Conservation (phyloP, 495 filamentous ascomycete species). For the Tuber indicum region DNA sequence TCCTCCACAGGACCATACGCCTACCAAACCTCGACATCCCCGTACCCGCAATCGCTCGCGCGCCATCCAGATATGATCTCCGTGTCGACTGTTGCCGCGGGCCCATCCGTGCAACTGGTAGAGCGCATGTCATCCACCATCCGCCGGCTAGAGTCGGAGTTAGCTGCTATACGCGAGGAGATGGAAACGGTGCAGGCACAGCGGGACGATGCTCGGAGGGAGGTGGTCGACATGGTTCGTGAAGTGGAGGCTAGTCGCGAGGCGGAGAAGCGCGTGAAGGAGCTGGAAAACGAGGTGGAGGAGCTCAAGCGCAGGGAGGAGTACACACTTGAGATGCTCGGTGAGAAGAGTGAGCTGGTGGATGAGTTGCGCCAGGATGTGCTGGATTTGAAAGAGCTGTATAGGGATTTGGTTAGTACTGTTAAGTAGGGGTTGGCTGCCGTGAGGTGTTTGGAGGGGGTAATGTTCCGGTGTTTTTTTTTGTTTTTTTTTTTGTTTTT, state of each 20-base stretch:
- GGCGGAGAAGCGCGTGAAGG: constrained; percentile 54
- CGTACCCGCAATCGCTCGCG: constrained; percentile 51
- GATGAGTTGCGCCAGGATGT: constrained; percentile 87
- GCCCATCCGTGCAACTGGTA: constrained; percentile 89
- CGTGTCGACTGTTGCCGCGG: constrained; percentile 78
- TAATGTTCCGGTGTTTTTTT: background rate
- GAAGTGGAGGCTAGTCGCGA: constrained; percentile 57
- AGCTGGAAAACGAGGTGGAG: constrained; percentile 59
- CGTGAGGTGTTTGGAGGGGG: background rate
- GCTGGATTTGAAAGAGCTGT: constrained; percentile 87
- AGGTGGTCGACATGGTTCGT: constrained; percentile 80
- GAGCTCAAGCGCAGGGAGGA: constrained; percentile 68
- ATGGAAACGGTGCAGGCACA: constrained; percentile 69
- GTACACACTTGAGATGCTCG: constrained; percentile 87
- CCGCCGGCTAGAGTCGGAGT: constrained; percentile 82
- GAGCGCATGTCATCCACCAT: constrained; percentile 94
- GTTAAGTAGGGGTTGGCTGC: constrained; percentile 46
- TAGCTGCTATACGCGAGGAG: constrained; percentile 77
- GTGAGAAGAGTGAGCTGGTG: constrained; percentile 91
- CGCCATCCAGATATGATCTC: constrained; percentile 78
- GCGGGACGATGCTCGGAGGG: constrained; percentile 81
- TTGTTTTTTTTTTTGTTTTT: no score
- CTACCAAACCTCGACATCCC: constrained; percentile 51
- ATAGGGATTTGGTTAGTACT: constrained; percentile 81
- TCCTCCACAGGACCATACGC: constrained; percentile 43